Base-by-base conservation (phyloP, 805 yeast species). In the Metschnikowia aberdeeniae region DNA sequence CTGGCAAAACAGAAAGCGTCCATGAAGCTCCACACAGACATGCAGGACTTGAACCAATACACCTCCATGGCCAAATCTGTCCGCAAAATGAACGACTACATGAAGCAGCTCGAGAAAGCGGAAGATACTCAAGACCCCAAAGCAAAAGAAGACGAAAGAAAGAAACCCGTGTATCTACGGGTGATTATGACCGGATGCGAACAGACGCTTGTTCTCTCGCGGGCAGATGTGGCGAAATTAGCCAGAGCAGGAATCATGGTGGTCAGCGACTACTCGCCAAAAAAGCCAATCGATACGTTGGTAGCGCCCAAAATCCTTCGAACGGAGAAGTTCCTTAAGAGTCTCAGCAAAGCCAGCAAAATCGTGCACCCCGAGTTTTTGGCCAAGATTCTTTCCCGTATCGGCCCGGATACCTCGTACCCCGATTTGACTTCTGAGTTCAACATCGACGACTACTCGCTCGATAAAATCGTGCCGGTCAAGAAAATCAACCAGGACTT, bases 281-380 rank as follows among this genome's bases (percentile, higher is more conserved):
- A 70, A 38, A 62, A 73, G 36, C 41, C 42, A 8, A 55, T 60
- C 42, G 77, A 80, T 55, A 63, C 78, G 0, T 64, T 86, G 9
- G 78, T 90, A 9, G 90, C 97, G 0, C 96, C 97, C 1, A 80
- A 80, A 49, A 73, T 85, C n/a, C 60, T 86, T 55, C 72, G 97
- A 52, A 92, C 98, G 0, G 96, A 86, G 46, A 93, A 92, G 64
- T 90, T 92, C 57, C 71, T 92, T 43, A 76, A 77, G 35, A 80
- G 89, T 17, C 65, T 89, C 41, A 78, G 89, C 42, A 70, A 70
- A 34, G 80, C 79, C 8, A 63, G 66, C n/a, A 64, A 69, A 43
- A 76, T 82, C 3, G 53, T 86, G 1, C 76, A 78, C 28, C 87
- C 89, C 0, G 57, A 64, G 3, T 83, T 80, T 47, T 42, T 55